Conservation (phyloP, 2,329 filamentous ascomycete genomes). For the Berkeleyomyces basicola region DNA sequence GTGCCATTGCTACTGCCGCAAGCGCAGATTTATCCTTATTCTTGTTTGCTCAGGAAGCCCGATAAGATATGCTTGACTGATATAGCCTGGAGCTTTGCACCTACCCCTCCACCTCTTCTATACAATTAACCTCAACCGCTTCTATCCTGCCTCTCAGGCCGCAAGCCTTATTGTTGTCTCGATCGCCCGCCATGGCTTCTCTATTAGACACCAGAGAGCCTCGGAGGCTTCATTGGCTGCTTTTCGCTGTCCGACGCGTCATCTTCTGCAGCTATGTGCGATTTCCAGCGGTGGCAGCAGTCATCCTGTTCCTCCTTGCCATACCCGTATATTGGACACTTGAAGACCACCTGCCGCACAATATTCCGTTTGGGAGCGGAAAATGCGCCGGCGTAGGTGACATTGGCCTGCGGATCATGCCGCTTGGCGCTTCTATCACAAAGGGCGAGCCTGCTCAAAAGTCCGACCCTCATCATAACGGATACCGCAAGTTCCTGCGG, state of each 20-base stretch:
- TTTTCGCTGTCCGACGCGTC: background rate
- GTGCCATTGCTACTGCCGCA: too few species aligned
- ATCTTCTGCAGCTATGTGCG: background rate
- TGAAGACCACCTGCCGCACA: background rate
- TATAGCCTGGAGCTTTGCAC: too few species aligned
- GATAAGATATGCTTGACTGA: too few species aligned
- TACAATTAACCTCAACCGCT: too few species aligned
- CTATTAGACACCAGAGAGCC: background rate
- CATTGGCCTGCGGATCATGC: constrained; percentile 20
- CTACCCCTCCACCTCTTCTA: too few species aligned
- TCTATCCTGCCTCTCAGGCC: too few species aligned
- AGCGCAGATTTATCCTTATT: too few species aligned
- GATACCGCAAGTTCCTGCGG: constrained; percentile 23
- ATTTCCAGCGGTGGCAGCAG: background rate
- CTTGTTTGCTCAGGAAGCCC: too few species aligned
- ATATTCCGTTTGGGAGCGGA: background rate
- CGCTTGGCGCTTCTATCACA: constrained; percentile 23
- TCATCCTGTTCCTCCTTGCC: background rate
- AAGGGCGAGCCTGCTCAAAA: constrained; percentile 17
- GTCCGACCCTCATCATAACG: constrained; percentile 17
- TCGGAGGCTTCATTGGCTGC: background rate
- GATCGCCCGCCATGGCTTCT: background rate
- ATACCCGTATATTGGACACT: background rate
- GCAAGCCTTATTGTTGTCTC: too few species aligned
- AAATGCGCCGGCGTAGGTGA: background rate